Conservation (phyloP, 2,329 filamentous ascomycete species). For the Mycosphaerelloides madeirae region DNA sequence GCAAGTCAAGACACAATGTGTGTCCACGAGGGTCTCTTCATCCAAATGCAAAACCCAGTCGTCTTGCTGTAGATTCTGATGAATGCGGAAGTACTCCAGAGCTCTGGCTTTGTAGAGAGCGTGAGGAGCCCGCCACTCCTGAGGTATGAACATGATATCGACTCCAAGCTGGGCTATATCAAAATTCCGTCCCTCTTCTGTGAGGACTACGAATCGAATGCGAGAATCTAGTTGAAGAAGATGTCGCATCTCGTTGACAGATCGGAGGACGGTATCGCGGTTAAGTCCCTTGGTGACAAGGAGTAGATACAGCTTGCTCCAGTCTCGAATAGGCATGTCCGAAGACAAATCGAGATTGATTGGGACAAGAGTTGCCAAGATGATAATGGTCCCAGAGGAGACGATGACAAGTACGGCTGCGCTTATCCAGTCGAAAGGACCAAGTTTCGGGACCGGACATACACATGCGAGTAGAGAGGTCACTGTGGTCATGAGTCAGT, state of each 20-base stretch:
- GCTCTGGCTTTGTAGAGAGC: slow-evolving; percentile 4
- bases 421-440: neutral
- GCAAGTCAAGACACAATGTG: slow-evolving; percentile 3
- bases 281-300: slow-evolving; percentile 5
- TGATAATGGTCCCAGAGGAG: neutral
- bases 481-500: neutral
- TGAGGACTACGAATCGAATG: slow-evolving; percentile 2
- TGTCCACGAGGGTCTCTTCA: slow-evolving; percentile 5
- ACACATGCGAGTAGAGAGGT: neutral
- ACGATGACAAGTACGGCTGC: neutral
- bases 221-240: slow-evolving; percentile 1
- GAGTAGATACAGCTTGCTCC: neutral
- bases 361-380: neutral
- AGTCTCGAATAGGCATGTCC: neutral
- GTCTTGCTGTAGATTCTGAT: neutral
- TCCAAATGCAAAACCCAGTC: slow-evolving; percentile 6
- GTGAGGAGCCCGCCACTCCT: neutral
- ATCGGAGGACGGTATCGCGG: neutral
- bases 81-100: slow-evolving; percentile 4
- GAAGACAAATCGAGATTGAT: neutral
- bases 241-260: neutral
- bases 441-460: neutral
- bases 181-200: neutral
- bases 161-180: neutral
- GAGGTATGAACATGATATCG: slow-evolving; percentile 2